Percentiles rank a stretch among this genome's conserved stretches.
These are phyloP conservation scores for Tuber calosporum DNA, from an alignment of 495 filamentous ascomycete species.

Conservation along the genomic window DNA sequence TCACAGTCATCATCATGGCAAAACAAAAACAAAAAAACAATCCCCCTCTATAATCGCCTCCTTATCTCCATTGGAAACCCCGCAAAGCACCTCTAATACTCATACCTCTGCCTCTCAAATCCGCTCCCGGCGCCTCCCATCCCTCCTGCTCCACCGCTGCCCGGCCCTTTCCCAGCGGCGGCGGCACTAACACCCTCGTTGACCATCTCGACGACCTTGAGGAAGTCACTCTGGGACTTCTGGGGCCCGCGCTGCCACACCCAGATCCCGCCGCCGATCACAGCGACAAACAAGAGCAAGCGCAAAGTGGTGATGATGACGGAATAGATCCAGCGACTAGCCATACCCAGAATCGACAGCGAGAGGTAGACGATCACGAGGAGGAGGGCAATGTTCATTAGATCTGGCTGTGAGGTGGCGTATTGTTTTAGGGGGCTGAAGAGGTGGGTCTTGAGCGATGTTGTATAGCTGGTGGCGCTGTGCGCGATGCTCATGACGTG, in stretches of 20 bases:
- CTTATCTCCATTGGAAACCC: not conserved
- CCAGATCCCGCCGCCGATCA: constrained; percentile 22
- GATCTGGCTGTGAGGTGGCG: constrained; percentile 29
- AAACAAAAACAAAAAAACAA: not conserved
- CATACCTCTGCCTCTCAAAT: not conserved
- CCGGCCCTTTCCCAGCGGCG: not conserved
- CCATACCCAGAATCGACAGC: constrained; percentile 36
- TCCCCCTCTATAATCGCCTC: not conserved
- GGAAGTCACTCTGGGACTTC: constrained; percentile 21
- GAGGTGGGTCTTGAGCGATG: constrained; percentile 12
- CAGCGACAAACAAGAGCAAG: constrained; percentile 20
- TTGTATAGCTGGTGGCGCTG: constrained; percentile 23
- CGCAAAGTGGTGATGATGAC: constrained; percentile 29
- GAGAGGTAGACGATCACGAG: constrained; percentile 37
- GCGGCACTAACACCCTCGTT: constrained; percentile 17
- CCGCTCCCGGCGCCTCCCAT: not conserved
- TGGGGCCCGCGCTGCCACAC: constrained; percentile 29
- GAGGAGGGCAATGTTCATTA: constrained; percentile 35
- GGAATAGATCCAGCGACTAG: constrained; percentile 31
- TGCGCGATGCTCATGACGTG: constrained; percentile 21
- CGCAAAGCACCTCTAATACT: not conserved
- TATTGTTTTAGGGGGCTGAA: constrained; percentile 29
- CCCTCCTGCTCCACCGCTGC: not conserved
- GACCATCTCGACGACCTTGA: constrained; percentile 21
- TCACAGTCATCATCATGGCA: not conserved